These are phyloP conservation scores for Helicostylum pulchrum DNA, from an alignment of 192 early-diverging fungal genomes.

Conservation along the genomic window DNA sequence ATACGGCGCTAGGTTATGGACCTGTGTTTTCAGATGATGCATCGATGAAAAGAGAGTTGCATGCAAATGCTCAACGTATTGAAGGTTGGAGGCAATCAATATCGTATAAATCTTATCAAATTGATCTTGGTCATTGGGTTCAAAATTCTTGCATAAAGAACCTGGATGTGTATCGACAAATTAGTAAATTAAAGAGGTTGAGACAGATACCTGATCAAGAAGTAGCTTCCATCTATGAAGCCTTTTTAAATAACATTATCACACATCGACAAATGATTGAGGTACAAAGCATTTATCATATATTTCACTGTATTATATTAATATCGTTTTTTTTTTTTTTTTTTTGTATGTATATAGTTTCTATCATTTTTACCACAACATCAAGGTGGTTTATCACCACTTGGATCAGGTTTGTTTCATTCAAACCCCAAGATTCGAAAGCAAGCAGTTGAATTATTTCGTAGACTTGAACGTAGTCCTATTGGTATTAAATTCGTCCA, in stretches of 20 bases:
- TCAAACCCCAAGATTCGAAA: constrained; percentile 61
- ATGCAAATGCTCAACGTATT: constrained; percentile 70
- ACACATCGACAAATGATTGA: constrained; percentile 81
- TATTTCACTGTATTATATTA: no score
- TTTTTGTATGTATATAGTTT: constrained; percentile 38
- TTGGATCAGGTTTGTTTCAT: constrained; percentile 82
- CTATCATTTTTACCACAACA: constrained; percentile 71
- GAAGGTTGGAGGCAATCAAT: constrained; percentile 85
- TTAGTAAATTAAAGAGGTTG: constrained; percentile 52
- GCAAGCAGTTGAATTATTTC: constrained; percentile 72
- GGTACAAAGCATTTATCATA: no score
- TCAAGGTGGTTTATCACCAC: constrained; percentile 75
- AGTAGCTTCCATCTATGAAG: constrained; percentile 65
- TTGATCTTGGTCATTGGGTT: constrained; percentile 61
- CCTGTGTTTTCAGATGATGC: constrained; percentile 70
- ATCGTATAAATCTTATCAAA: constrained; percentile 66
- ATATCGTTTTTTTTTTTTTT: no score
- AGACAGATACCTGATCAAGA: constrained; percentile 56
- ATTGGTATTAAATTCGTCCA: constrained; percentile 46
- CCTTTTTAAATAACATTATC: constrained; percentile 61
- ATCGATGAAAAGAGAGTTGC: constrained; percentile 63
- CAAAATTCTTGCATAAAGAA: constrained; percentile 54
- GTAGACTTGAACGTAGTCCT: constrained; percentile 65
- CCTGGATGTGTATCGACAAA: constrained; percentile 70
- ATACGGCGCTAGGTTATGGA: constrained; percentile 60